phyloP scores from a whole-genome alignment of 768 basidiomycete genomes.

The Xerocomus potaroensis region DNA sequence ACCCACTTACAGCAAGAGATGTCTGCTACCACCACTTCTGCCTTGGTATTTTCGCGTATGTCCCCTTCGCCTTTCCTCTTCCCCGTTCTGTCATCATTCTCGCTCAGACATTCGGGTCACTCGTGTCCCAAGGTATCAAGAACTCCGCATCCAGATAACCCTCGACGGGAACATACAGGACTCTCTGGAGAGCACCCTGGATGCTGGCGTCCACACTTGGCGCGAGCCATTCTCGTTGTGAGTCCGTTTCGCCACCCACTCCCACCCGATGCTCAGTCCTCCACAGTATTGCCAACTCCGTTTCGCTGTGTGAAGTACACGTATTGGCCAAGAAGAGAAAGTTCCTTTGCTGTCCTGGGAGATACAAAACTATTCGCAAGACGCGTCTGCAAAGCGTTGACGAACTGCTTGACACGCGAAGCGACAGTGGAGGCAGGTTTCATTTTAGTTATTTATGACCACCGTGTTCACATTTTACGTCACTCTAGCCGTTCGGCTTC shows the following conservation, averaged over 20 bases:
- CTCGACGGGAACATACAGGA: conserved; percentile 28
- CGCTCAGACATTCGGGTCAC: conserved; percentile 20
- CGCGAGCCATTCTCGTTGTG: conserved; percentile 29
- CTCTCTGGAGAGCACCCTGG: conserved; percentile 25
- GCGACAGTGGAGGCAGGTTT: conserved; percentile 25
- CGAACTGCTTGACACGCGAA: conserved; percentile 26
- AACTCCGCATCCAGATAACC: conserved; percentile 24
- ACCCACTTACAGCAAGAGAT: too few relatives aligned
- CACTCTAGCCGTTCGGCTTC: conserved; percentile 28
- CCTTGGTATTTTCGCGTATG: conserved; percentile 27
- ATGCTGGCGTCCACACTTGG: conserved; percentile 25
- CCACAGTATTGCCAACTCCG: conserved; percentile 14
- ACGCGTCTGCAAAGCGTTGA: conserved; percentile 24
- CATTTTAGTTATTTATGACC: conserved; percentile 30
- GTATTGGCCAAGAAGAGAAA: conserved; percentile 25
- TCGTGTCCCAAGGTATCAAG: conserved; percentile 21
- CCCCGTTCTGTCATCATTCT: not conserved
- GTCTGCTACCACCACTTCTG: conserved; percentile 13
- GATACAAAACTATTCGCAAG: conserved; percentile 26
- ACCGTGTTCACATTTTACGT: conserved; percentile 28
- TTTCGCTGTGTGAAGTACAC: conserved; percentile 28
- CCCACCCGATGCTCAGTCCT: conserved; percentile 9
- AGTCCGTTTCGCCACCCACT: not conserved
- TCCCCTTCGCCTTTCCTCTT: not conserved
- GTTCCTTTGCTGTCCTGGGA: conserved; percentile 26